Evolutionary conservation across 2,329 filamentous ascomycete species (phyloP).

Genomic region (Penicillium sp.): DNA sequence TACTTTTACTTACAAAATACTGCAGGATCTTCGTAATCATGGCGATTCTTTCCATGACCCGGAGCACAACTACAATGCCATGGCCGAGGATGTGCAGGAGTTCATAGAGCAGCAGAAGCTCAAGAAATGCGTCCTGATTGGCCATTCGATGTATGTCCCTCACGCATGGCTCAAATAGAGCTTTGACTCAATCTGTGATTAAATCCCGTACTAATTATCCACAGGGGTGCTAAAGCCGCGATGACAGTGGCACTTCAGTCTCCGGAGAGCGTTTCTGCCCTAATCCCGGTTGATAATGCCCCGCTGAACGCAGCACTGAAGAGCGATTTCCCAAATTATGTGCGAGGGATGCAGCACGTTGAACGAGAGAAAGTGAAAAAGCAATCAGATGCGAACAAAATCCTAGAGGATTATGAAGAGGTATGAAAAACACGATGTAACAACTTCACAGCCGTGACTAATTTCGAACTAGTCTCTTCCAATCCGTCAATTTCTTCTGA

Average conservation of each 20-base stretch:
- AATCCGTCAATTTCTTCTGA: conserved; percentile 88
- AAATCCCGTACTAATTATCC: background rate
- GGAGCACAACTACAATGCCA: conserved; percentile 75
- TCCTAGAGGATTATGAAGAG: conserved; percentile 72
- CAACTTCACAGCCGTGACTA: background rate
- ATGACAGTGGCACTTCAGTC: conserved; percentile 80
- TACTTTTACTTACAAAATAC: background rate
- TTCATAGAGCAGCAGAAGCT: conserved; percentile 75
- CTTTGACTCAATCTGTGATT: background rate
- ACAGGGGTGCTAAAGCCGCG: conserved; percentile 84
- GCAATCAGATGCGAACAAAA: conserved; percentile 76
- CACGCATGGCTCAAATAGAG: background rate
- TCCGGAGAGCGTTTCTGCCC: conserved; percentile 65
- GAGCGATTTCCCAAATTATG: conserved; percentile 75
- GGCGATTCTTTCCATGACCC: conserved; percentile 80
- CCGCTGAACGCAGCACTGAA: conserved; percentile 77
- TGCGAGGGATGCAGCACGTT: conserved; percentile 81
- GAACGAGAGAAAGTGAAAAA: conserved; percentile 67
- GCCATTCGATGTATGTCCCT: conserved; percentile 77
- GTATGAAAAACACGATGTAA: conserved; percentile 41
- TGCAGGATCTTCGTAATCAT: conserved; percentile 85
- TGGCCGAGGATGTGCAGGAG: conserved; percentile 78
- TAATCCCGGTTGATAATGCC: conserved; percentile 89
- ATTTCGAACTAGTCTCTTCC: conserved; percentile 56
- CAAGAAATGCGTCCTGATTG: conserved; percentile 74